Conservation (phyloP, 2,329 filamentous ascomycete genomes). For the Cladosporium austrohemisphaericum region DNA sequence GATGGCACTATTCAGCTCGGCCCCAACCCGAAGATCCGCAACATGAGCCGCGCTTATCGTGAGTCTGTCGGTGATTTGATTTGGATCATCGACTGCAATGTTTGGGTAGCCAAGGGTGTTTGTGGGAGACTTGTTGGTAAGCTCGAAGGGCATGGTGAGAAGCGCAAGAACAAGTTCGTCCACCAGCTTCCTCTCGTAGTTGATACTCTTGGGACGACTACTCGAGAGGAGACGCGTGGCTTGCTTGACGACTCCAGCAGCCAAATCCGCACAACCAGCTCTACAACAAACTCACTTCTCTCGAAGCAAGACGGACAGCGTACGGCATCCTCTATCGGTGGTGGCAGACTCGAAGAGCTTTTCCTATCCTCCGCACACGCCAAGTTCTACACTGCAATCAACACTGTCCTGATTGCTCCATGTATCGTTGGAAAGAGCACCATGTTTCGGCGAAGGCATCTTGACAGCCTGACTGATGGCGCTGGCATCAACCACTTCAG, state of each 20-base stretch:
- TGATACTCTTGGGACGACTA: slow-evolving; percentile 51
- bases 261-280: slow-evolving; percentile 16
- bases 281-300: slow-evolving; percentile 8
- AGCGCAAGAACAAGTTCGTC: slow-evolving; percentile 72
- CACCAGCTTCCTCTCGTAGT: slow-evolving; percentile 89
- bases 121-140: slow-evolving; percentile 86
- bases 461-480: slow-evolving; percentile 65
- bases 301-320: slow-evolving; percentile 21
- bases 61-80: slow-evolving; percentile 84
- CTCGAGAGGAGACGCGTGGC: slow-evolving; percentile 24
- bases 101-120: slow-evolving; percentile 80
- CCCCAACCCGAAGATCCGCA: slow-evolving; percentile 97
- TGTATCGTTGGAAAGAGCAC: slow-evolving; percentile 97
- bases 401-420: slow-evolving; percentile 82
- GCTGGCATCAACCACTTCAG: slow-evolving; percentile 90
- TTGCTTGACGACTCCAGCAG: slow-evolving; percentile 21
- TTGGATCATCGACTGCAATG: slow-evolving; percentile 95
- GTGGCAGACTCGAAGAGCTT: slow-evolving; percentile 85
- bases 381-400: slow-evolving; percentile 98
- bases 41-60: slow-evolving; percentile 88
- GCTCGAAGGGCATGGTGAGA: slow-evolving; percentile 64
- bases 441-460: slow-evolving; percentile 93
- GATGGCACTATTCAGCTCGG: slow-evolving; percentile 59
- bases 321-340: slow-evolving; percentile 46
- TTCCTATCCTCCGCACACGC: slow-evolving; percentile 92